These are phyloP conservation scores for Trametes elegans DNA, from an alignment of 768 basidiomycete species.

Conservation along the genomic window DNA sequence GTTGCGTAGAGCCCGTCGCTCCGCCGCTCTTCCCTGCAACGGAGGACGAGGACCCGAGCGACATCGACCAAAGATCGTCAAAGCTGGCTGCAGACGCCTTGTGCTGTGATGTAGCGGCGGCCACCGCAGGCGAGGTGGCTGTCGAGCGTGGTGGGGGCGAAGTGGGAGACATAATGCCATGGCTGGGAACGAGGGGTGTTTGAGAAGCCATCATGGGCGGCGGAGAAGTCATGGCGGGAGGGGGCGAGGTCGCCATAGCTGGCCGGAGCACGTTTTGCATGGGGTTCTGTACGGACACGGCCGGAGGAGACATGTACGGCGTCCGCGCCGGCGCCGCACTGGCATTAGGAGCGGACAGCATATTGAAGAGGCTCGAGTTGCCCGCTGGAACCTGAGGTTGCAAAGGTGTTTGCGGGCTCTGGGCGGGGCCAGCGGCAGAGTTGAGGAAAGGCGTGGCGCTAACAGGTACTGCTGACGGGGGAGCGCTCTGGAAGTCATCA, in stretches of 20 bases:
- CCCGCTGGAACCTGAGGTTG: slow-evolving; percentile 7
- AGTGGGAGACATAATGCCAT: slow-evolving; percentile 19
- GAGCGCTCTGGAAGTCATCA: slow-evolving; percentile 80
- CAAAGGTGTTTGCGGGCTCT: background rate
- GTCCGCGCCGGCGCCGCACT: background rate
- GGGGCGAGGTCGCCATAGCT: slow-evolving; percentile 7
- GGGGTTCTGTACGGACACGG: slow-evolving; percentile 18
- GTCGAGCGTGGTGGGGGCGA: slow-evolving; percentile 30
- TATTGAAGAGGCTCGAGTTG: slow-evolving; percentile 19
- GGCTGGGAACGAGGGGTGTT: slow-evolving; percentile 9
- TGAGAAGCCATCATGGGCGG: slow-evolving; percentile 2
- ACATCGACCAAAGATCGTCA: slow-evolving; percentile 88
- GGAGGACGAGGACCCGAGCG: slow-evolving; percentile 52
- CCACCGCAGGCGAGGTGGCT: slow-evolving; percentile 21
- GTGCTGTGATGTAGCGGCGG: slow-evolving; percentile 25
- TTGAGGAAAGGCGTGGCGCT: slow-evolving; percentile 2
- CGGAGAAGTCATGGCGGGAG: slow-evolving; percentile 11
- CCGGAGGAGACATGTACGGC: slow-evolving; percentile 21
- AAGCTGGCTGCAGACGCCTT: slow-evolving; percentile 48
- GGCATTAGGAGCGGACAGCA: slow-evolving; percentile 5
- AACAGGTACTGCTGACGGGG: slow-evolving; percentile 33
- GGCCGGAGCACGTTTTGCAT: slow-evolving; percentile 15
- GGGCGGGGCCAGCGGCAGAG: slow-evolving; percentile 1
- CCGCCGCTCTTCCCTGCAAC: slow-evolving; percentile 32
- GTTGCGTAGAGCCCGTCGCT: slow-evolving; percentile 10